phyloP scores from a whole-genome alignment of 2,329 filamentous ascomycete species.

The Sarocladiaceae sp. region DNA sequence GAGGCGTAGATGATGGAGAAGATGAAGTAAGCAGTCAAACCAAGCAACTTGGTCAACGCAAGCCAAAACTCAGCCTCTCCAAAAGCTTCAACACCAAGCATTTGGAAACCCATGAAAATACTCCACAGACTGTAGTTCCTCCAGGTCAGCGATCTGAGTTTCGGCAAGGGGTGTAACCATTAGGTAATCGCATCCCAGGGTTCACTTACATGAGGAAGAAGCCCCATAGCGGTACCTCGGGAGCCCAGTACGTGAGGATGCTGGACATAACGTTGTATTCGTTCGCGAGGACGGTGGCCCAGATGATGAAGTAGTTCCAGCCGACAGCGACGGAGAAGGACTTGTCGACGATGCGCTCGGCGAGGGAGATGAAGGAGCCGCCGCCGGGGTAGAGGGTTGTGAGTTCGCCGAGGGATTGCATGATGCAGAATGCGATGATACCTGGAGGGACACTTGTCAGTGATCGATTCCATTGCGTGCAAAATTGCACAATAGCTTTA shows the following conservation, averaged over 20 bases:
- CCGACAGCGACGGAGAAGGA: conserved; percentile 65
- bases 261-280: conserved; percentile 68
- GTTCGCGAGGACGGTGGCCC: conserved; percentile 62
- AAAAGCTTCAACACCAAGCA: conserved; percentile 69
- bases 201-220: conserved; percentile 45
- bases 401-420: conserved; percentile 71
- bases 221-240: conserved; percentile 57
- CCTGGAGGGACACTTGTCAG: conserved; percentile 21
- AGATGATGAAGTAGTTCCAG: conserved; percentile 70
- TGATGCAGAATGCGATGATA: conserved; percentile 62
- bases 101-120: conserved; percentile 63
- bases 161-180: too few relatives aligned
- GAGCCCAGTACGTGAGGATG: conserved; percentile 63
- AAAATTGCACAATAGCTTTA: too few relatives aligned
- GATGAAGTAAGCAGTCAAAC: conserved; percentile 67
- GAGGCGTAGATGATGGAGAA: conserved; percentile 70
- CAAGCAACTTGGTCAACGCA: conserved; percentile 66
- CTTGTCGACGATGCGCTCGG: conserved; percentile 67
- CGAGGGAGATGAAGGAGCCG: conserved; percentile 67
- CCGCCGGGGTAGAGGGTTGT: conserved; percentile 69
- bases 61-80: conserved; percentile 81
- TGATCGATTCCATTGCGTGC: background rate
- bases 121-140: conserved; percentile 62
- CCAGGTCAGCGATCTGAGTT: background rate
- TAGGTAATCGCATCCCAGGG: background rate